Evolutionary conservation across 192 early-diverging fungal species (phyloP), one percentile per base, ranked within the genome.

Genomic region (Backusella mclennaniae): DNA sequence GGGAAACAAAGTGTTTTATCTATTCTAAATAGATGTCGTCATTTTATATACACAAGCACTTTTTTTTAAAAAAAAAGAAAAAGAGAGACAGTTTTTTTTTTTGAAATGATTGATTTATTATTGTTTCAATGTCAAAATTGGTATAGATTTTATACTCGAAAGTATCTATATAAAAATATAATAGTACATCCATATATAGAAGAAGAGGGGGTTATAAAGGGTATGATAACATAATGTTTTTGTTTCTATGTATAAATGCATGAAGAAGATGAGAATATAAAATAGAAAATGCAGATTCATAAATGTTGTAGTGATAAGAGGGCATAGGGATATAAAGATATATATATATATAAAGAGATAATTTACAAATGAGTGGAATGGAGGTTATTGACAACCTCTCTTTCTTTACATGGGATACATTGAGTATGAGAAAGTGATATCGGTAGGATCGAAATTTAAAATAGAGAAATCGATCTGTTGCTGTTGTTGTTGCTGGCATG

Each of bases 221-320:
- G 56, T 63, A 63, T 63, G 26, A 9, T 4, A 63, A 26, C 21
- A 63, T 23, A 63, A 14, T 23, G 21, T 23, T 63, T 63, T 23
- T 29, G 56, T 63, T 63, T 63, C 56, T 63, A 63, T 63, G 56
- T 63, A 63, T 63, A 63, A 63, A 63, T 63, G 56, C 56, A 63
- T 63, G 56, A 29, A 49, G 46, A 49, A 49, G 19, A 49, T 49
- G 46, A 49, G 26, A 26, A 63, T 29, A 63, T 23, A 63, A 3
- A 63, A 63, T 4, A 63, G 4, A 63, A 63, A 26, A 63, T 63
- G 56, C 56, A 29, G 21, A 29, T 63, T 63, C 56, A 63, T 63
- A 63, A 21, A 49, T 63, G 56, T 63, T 14, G 23, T 63, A 29
- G 23, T 63, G 26, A 14, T 63, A 63, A 9, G n/a, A 11, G 12